Evolutionary conservation across 2,329 filamentous ascomycete genomes (phyloP).

Genomic region (Capronia epimyces): DNA sequence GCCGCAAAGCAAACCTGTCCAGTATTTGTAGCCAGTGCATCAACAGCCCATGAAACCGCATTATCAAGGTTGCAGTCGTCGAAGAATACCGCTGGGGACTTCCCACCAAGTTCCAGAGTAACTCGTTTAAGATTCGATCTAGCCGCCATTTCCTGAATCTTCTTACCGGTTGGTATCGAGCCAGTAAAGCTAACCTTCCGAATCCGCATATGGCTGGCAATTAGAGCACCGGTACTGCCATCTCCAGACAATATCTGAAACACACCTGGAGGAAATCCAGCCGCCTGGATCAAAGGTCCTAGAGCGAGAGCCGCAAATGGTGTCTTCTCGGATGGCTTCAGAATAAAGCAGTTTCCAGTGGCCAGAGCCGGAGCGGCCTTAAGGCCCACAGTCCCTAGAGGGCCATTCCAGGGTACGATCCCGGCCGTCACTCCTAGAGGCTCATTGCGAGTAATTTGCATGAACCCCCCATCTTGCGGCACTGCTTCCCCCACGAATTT

Average conservation of each 20-base stretch:
- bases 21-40: slow-evolving; percentile 31
- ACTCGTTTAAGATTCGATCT: slow-evolving; percentile 53
- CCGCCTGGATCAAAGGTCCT: slow-evolving; percentile 49
- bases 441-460: slow-evolving; percentile 30
- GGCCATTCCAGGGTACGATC: slow-evolving; percentile 57
- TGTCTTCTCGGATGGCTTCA: slow-evolving; percentile 54
- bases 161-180: slow-evolving; percentile 55
- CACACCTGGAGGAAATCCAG: slow-evolving; percentile 58
- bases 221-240: slow-evolving; percentile 52
- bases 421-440: slow-evolving; percentile 43
- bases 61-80: slow-evolving; percentile 34
- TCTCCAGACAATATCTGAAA: slow-evolving; percentile 56
- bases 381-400: slow-evolving; percentile 21
- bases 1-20: slow-evolving; percentile 34
- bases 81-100: slow-evolving; percentile 34
- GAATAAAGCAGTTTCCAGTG: slow-evolving; percentile 50
- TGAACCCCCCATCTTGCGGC: slow-evolving; percentile 40
- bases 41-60: slow-evolving; percentile 31
- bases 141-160: slow-evolving; percentile 51
- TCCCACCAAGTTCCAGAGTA: slow-evolving; percentile 52
- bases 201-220: slow-evolving; percentile 54
- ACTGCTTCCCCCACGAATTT: slow-evolving; percentile 38
- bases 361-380: slow-evolving; percentile 49
- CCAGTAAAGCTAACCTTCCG: slow-evolving; percentile 61
- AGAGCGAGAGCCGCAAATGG: slow-evolving; percentile 51